Conservation (phyloP, 2,329 filamentous ascomycete species). For the Scytalidium sp. region DNA sequence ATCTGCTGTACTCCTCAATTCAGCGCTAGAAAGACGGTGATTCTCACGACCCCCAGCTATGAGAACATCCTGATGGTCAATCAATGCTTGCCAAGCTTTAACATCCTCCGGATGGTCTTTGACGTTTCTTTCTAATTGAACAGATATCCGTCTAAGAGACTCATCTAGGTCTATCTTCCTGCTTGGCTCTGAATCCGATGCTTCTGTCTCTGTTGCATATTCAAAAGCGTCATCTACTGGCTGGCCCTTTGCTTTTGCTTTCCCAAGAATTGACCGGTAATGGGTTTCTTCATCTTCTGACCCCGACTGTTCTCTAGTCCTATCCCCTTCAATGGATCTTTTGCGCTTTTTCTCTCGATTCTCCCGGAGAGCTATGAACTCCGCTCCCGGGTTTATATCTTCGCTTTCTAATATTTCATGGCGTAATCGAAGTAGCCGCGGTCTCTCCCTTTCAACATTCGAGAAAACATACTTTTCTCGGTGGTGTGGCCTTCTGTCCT, state of each 20-base stretch:
- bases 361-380: conserved; percentile 46
- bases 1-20: conserved; percentile 68
- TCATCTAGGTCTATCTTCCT: conserved; percentile 34
- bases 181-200: conserved; percentile 34
- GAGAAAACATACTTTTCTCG: conserved; percentile 45
- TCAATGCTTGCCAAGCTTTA: conserved; percentile 73
- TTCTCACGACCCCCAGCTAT: conserved; percentile 48
- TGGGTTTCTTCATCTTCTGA: conserved; percentile 49
- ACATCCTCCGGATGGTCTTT: conserved; percentile 65
- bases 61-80: conserved; percentile 71
- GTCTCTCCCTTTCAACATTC: conserved; percentile 34
- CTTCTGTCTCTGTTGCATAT: conserved; percentile 41
- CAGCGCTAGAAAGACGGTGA: conserved; percentile 52
- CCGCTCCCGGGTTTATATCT: conserved; percentile 23
- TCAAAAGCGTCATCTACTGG: conserved; percentile 31
- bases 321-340: conserved; percentile 21
- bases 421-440: conserved; percentile 39
- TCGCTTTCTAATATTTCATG: conserved; percentile 24
- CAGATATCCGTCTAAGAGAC: conserved; percentile 50
- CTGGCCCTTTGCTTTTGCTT: conserved; percentile 44
- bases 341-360: conserved; percentile 29
- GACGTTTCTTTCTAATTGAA: conserved; percentile 61
- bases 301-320: conserved; percentile 28
- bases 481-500: conserved; percentile 26
- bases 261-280: conserved; percentile 65